These are phyloP conservation scores for Lippia alba DNA, from an alignment of 305 asterid genomes.

Conservation along the genomic window DNA sequence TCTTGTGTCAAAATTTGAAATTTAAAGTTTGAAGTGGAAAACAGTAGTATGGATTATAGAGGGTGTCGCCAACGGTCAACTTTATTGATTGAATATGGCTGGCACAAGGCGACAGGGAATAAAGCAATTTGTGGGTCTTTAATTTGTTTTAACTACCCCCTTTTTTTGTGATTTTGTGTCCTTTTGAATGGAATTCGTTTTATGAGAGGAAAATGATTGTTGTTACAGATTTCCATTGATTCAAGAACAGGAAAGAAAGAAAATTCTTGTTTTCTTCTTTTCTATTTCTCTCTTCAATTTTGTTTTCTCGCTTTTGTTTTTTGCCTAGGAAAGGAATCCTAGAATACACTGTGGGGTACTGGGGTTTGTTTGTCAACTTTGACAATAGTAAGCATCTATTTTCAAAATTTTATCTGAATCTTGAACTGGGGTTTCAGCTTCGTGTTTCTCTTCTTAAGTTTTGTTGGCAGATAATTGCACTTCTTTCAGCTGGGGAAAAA, in stretches of 20 bases:
- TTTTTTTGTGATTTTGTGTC: background rate
- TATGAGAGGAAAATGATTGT: conserved; percentile 3
- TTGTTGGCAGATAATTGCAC: conserved; percentile 9
- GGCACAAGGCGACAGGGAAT: conserved; percentile 24
- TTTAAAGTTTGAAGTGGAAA: conserved; percentile 31
- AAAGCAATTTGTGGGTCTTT: conserved; percentile 28
- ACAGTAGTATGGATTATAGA: conserved; percentile 1
- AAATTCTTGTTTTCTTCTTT: conserved; percentile 1
- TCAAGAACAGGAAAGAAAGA: conserved; percentile 27
- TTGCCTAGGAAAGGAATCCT: conserved; percentile 19
- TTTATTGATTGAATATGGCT: conserved; percentile 35
- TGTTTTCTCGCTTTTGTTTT: conserved; percentile 6
- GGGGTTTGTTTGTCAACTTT: conserved; percentile 29
- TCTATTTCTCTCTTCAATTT: background rate
- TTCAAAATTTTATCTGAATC: conserved; percentile 1
- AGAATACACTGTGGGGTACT: conserved; percentile 26
- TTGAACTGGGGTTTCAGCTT: conserved; percentile 29
- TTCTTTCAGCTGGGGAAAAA: conserved; percentile 5
- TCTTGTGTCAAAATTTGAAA: conserved; percentile 12
- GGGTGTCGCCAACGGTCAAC: conserved; percentile 43
- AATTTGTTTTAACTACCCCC: background rate
- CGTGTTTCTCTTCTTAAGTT: conserved; percentile 9
- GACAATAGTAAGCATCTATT: conserved; percentile 20
- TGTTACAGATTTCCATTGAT: conserved; percentile 20
- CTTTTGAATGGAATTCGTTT: conserved; percentile 10